Conservation (phyloP, 2,329 filamentous ascomycete genomes). For the Lachnellula hyalina region DNA sequence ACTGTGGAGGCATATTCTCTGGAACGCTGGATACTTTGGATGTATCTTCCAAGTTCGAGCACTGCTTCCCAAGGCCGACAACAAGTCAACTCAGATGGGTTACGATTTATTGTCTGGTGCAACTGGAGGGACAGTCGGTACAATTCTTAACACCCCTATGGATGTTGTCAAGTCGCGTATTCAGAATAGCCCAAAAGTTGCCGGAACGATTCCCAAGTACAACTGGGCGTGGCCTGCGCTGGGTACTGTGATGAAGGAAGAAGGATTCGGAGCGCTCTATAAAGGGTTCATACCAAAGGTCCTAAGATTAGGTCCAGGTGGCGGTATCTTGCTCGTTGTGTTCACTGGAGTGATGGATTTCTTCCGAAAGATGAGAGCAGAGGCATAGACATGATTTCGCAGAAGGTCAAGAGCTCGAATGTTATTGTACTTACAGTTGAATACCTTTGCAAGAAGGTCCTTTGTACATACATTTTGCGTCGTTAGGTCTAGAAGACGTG, state of each 20-base stretch:
- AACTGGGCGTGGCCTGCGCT: slow-evolving; percentile 96
- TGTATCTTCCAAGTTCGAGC: slow-evolving; percentile 96
- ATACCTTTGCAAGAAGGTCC: background rate
- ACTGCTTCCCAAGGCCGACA: slow-evolving; percentile 73
- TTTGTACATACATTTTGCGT: background rate
- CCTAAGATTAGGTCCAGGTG: slow-evolving; percentile 63
- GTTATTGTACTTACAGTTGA: no score
- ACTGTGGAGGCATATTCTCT: slow-evolving; percentile 89
- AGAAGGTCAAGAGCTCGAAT: background rate
- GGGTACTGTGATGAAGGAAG: slow-evolving; percentile 82
- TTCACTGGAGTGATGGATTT: slow-evolving; percentile 91
- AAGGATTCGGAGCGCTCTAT: slow-evolving; percentile 87
- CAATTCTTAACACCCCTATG: slow-evolving; percentile 89
- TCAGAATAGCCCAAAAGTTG: slow-evolving; percentile 81
- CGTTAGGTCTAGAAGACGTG: no score
- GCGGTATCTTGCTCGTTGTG: slow-evolving; percentile 69
- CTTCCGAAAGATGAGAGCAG: slow-evolving; percentile 60
- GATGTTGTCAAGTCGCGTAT: slow-evolving; percentile 98
- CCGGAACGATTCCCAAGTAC: slow-evolving; percentile 86
- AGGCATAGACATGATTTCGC: slow-evolving; percentile 8
- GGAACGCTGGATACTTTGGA: slow-evolving; percentile 96
- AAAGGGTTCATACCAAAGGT: slow-evolving; percentile 98
- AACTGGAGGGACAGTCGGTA: slow-evolving; percentile 85
- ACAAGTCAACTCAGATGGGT: slow-evolving; percentile 72
- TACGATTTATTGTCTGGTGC: slow-evolving; percentile 87